These are phyloP conservation scores for Agapanthus africanus DNA, from an alignment of 106 monocot genomes.

Conservation along the genomic window DNA sequence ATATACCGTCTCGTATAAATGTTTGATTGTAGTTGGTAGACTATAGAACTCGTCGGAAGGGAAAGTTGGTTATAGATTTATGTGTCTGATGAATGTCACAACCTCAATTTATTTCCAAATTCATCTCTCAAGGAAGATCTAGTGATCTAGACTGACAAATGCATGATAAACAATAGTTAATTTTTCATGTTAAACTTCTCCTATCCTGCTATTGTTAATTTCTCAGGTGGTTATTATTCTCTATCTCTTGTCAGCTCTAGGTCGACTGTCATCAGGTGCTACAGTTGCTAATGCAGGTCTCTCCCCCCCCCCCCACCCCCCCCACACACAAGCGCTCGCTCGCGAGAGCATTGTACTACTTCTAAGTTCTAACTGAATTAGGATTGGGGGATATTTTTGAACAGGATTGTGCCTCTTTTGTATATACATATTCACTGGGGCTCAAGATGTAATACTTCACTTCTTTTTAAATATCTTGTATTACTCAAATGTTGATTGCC, in stretches of 20 bases:
- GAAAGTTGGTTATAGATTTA: no score
- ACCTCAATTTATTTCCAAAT: no score
- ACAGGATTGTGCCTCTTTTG: slow-evolving; percentile 69
- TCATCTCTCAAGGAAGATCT: background rate
- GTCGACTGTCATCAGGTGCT: slow-evolving; percentile 78
- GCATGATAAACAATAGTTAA: no score
- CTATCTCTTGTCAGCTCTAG: slow-evolving; percentile 65
- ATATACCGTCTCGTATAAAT: no score
- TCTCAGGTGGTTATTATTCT: slow-evolving; percentile 70
- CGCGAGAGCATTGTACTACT: background rate
- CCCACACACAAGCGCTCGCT: background rate
- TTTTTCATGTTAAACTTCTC: background rate
- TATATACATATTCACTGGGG: slow-evolving; percentile 50
- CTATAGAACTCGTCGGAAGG: no score
- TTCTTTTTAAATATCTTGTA: no score
- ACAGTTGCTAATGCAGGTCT: slow-evolving; percentile 87
- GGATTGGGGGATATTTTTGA: no score
- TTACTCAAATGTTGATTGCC: no score
- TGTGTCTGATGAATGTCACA: no score
- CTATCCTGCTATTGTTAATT: background rate
- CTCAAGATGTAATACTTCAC: no score
- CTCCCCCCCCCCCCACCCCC: background rate
- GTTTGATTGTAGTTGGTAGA: no score
- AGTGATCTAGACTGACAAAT: background rate
- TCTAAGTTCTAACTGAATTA: no score